Evolutionary conservation across 2,329 filamentous ascomycete species (phyloP).

Genomic region (Curvularia eragrostidis): DNA sequence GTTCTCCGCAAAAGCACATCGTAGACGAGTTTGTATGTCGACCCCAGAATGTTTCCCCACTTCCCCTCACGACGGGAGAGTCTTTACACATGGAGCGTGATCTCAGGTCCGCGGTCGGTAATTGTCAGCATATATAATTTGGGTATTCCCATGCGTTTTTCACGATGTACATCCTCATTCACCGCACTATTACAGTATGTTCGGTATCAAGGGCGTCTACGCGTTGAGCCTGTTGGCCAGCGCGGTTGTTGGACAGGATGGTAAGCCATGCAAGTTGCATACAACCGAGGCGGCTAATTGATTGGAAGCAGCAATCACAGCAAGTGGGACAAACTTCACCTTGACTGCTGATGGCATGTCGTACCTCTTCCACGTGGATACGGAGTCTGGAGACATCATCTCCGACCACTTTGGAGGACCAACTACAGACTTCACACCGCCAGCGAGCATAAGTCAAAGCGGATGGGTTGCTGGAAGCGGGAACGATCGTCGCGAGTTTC

Average conservation of each 20-base stretch:
- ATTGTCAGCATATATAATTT: constrained; percentile 13
- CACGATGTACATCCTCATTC: neutral
- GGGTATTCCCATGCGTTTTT: neutral
- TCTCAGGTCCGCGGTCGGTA: constrained; percentile 11
- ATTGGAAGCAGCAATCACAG: constrained; percentile 56
- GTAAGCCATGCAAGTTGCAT: constrained; percentile 11
- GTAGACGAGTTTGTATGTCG: constrained; percentile 6
- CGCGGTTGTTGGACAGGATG: constrained; percentile 25
- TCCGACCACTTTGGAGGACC: constrained; percentile 68
- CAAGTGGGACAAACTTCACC: constrained; percentile 63
- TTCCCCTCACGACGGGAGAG: constrained; percentile 24
- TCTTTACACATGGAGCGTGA: constrained; percentile 5
- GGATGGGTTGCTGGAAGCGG: constrained; percentile 63
- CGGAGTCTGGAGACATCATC: constrained; percentile 62
- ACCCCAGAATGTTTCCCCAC: constrained; percentile 24
- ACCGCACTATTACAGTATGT: constrained; percentile 8
- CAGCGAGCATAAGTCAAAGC: constrained; percentile 47
- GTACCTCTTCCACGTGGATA: constrained; percentile 69
- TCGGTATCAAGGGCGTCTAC: constrained; percentile 12
- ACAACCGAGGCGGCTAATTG: neutral
- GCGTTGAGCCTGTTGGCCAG: constrained; percentile 24
- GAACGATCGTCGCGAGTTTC: constrained; percentile 66
- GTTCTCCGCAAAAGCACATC: constrained; percentile 16
- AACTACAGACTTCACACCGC: constrained; percentile 60
- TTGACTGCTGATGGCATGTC: constrained; percentile 64